These are phyloP conservation scores for Magnolia officinalis DNA, from an alignment of 164 flowering plant species.

Conservation along the genomic window DNA sequence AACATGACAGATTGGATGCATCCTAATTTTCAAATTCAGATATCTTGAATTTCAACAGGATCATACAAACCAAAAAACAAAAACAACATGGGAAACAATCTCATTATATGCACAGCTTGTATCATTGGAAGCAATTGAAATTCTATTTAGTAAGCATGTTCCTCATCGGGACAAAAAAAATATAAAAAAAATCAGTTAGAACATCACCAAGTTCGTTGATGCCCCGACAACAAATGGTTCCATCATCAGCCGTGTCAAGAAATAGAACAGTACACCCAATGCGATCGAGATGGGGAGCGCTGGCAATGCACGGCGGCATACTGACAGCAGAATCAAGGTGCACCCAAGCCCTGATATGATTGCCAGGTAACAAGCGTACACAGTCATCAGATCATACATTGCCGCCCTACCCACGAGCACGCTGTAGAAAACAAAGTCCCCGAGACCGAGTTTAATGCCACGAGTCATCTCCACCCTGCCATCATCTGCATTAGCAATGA, in stretches of 20 bases:
- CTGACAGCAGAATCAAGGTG: constrained; percentile 79
- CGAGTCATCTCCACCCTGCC: constrained; percentile 4
- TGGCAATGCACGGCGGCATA: constrained; percentile 74
- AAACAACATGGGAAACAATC: background rate
- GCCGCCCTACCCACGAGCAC: constrained; percentile 98
- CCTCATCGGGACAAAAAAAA: background rate
- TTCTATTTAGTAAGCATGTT: background rate
- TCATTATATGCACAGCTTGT: constrained; percentile 1
- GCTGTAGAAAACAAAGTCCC: constrained; percentile 89
- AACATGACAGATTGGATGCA: background rate
- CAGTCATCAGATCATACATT: constrained; percentile 96
- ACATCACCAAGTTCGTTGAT: constrained; percentile 80
- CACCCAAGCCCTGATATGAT: constrained; percentile 90
- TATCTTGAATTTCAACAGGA: background rate
- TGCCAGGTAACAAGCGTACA: constrained; percentile 95
- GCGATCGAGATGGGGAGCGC: constrained; percentile 89
- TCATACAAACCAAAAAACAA: background rate
- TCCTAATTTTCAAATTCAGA: background rate
- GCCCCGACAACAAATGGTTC: constrained; percentile 88
- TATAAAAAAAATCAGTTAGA: constrained; percentile 24
- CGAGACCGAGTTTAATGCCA: constrained; percentile 90
- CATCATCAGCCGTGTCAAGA: constrained; percentile 84
- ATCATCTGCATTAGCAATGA: constrained; percentile 30
- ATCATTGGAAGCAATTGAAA: constrained; percentile 1
- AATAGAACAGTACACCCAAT: constrained; percentile 76